Evolutionary conservation across 1,284 basidiomycete genomes (phyloP).

Genomic region (Phellopilus nigrolimitatus): DNA sequence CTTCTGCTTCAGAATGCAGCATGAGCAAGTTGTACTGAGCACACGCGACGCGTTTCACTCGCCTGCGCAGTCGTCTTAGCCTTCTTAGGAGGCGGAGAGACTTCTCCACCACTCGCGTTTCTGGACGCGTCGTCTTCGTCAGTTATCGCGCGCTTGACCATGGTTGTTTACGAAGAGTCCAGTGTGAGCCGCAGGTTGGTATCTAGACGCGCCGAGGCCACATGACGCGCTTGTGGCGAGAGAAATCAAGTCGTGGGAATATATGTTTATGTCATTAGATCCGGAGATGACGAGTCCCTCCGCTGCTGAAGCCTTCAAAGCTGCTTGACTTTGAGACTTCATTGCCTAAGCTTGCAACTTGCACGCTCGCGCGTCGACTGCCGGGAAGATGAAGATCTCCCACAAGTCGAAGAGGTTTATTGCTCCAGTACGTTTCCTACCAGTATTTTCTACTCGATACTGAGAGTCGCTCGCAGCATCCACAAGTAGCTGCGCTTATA

Average conservation of each 20-base stretch:
- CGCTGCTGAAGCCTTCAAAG: not conserved
- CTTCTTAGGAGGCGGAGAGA: slow-evolving; percentile 13
- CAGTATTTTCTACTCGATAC: slow-evolving; percentile 13
- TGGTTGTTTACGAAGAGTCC: no score
- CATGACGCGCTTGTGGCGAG: slow-evolving; percentile 7
- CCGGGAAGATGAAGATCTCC: slow-evolving; percentile 69
- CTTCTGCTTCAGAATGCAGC: not conserved
- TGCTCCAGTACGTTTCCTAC: slow-evolving; percentile 62
- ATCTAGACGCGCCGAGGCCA: not conserved
- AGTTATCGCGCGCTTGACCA: slow-evolving; percentile 10
- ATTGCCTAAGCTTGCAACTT: slow-evolving; percentile 1
- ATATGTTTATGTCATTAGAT: not conserved
- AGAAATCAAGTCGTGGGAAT: slow-evolving; percentile 1
- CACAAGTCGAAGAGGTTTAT: slow-evolving; percentile 74
- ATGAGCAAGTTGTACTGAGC: not conserved
- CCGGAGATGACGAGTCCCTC: slow-evolving; percentile 1
- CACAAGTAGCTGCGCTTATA: slow-evolving; percentile 73
- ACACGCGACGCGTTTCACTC: slow-evolving; percentile 6
- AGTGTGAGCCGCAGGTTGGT: no score
- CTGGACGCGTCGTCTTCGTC: slow-evolving; percentile 3
- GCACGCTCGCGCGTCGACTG: slow-evolving; percentile 37
- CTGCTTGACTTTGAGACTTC: slow-evolving; percentile 8
- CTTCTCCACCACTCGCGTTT: not conserved
- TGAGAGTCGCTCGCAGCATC: slow-evolving; percentile 45
- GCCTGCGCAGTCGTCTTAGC: slow-evolving; percentile 10